phyloP scores from a whole-genome alignment of 352 stramenopile genomes.

The Aphanomyces cochlioides region DNA sequence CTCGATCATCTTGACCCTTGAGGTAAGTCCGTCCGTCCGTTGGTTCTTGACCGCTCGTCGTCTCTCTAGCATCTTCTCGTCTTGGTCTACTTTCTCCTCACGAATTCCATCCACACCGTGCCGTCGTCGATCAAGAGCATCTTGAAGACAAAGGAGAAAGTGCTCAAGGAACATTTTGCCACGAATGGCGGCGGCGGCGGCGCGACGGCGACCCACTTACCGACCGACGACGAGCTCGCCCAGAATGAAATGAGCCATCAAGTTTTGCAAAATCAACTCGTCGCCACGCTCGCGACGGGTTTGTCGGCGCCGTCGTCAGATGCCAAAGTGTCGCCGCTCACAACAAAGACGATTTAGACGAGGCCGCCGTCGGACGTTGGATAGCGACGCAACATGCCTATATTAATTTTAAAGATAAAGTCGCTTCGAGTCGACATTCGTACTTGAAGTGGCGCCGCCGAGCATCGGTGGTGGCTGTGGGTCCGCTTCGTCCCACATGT shows the following conservation, averaged over 20 bases:
- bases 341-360: neutral
- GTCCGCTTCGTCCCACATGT: conserved; percentile 11
- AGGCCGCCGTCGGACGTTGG: neutral
- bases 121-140: conserved; percentile 28
- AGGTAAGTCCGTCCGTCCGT: conserved; percentile 13
- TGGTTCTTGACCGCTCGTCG: neutral
- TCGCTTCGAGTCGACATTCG: neutral
- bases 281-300: neutral
- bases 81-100: conserved; percentile 17
- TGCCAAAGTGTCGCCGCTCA: neutral
- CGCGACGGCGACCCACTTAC: neutral
- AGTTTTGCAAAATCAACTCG: neutral
- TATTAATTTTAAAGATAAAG: conserved; percentile 10
- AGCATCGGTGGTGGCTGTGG: neutral
- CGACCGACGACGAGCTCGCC: neutral
- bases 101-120: conserved; percentile 5
- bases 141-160: conserved; percentile 26
- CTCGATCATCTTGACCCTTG: conserved; percentile 21
- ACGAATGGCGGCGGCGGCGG: neutral
- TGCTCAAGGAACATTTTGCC: conserved; percentile 27
- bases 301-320: neutral
- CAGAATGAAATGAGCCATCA: neutral
- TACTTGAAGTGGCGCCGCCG: neutral
- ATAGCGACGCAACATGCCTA: neutral
- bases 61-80: conserved; percentile 17